Conservation (phyloP, 116 monocot species). For the Iris pallida region DNA sequence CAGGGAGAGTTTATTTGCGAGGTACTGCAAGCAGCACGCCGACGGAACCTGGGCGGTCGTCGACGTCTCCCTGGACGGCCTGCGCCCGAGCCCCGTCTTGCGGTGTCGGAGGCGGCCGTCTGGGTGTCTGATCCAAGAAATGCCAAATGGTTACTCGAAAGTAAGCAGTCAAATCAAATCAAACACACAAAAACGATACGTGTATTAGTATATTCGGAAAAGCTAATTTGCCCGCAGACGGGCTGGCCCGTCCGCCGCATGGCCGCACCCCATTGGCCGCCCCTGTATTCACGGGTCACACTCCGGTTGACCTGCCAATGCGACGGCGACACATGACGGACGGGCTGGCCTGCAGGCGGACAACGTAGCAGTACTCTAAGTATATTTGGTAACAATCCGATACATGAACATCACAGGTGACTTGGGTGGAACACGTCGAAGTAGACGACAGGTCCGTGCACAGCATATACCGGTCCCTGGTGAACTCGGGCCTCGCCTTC, state of each 20-base stretch:
- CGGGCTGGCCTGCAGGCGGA: no score
- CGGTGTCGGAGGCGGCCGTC: conserved; percentile 68
- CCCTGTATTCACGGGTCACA: no score
- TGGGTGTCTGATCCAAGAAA: conserved; percentile 75
- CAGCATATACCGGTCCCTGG: conserved; percentile 59
- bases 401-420: no score
- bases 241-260: no score
- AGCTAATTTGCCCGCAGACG: no score
- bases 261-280: no score
- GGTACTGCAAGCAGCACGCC: conserved; percentile 84
- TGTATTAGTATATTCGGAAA: no score
- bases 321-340: no score
- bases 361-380: no score
- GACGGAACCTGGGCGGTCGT: conserved; percentile 82
- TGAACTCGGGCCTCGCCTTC: conserved; percentile 79
- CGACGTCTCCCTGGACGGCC: conserved; percentile 74
- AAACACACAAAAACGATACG: no score
- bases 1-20: conserved; percentile 56
- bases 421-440: conserved; percentile 93
- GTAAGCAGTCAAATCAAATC: conserved; percentile 20
- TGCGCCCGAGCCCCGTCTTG: conserved; percentile 36
- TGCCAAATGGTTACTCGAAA: conserved; percentile 91
- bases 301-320: no score
- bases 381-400: no score
- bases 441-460: conserved; percentile 80